These are phyloP conservation scores for Globisporangium acanthophoron DNA, from an alignment of 352 stramenopile species.

Conservation along the genomic window DNA sequence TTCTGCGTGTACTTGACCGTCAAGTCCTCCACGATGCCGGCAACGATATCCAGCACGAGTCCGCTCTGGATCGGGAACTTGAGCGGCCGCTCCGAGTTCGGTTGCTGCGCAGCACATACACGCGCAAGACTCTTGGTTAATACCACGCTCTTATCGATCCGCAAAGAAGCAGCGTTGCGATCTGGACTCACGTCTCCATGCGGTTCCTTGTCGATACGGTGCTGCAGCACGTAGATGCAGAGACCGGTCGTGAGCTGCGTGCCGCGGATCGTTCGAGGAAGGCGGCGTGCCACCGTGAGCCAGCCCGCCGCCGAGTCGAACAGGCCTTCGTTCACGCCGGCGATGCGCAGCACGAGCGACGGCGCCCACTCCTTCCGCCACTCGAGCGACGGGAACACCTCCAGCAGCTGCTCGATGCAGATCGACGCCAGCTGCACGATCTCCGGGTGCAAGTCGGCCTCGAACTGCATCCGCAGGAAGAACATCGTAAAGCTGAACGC, in stretches of 20 bases:
- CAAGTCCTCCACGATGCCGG: constrained; percentile 70
- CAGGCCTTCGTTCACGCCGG: constrained; percentile 64
- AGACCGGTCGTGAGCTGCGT: constrained; percentile 74
- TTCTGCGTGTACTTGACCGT: constrained; percentile 67
- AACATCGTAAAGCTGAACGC: constrained; percentile 85
- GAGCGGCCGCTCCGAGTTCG: constrained; percentile 54
- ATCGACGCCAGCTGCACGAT: constrained; percentile 74
- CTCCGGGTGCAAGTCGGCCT: constrained; percentile 61
- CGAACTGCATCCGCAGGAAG: constrained; percentile 84
- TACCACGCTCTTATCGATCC: too few relatives aligned
- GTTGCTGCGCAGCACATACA: constrained; percentile 10
- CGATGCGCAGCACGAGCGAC: constrained; percentile 75
- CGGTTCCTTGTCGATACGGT: constrained; percentile 60
- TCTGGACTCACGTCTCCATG: constrained; percentile 36
- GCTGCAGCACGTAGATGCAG: constrained; percentile 75
- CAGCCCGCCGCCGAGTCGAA: constrained; percentile 73
- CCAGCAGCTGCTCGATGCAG: constrained; percentile 75
- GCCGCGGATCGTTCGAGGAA: constrained; percentile 65
- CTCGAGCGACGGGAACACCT: constrained; percentile 57
- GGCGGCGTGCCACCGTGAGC: constrained; percentile 62
- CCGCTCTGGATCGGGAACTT: constrained; percentile 79
- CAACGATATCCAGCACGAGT: constrained; percentile 74
- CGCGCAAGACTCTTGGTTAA: too few relatives aligned
- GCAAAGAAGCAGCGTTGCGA: not conserved
- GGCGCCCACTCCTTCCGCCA: constrained; percentile 75